Base-by-base conservation (phyloP, 352 stramenopile species). In the Phytophthora chlamydospora region DNA sequence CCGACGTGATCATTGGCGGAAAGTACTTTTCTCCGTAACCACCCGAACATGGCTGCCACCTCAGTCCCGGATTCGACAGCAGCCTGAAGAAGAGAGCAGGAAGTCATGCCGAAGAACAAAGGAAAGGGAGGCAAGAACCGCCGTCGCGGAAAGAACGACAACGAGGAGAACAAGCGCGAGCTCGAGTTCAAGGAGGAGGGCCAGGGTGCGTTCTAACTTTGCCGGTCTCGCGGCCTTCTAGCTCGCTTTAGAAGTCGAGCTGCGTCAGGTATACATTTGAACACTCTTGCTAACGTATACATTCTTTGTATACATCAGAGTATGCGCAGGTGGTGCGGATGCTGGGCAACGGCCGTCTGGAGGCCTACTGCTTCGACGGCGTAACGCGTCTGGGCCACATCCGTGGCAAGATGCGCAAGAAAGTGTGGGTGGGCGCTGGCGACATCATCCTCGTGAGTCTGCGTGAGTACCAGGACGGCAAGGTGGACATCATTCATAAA, bases 121-220 rank as follows among this genome's bases (percentile, higher is more conserved):
- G 97, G 97, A 80, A 99, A 99, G 76, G 97, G 97, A 75, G 97
- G 97, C 81, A 99, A 99, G 83, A 99, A 98, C 80, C 89, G 96
- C 53, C 92, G 96, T 62, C 91, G 95, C 76, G 97, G 97, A 77
- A 99, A 99, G 86, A 98, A 98, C 75, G 96, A 99, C 67, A 97
- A 97, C 69, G 97, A 99, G 76, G 97, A 99, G 80, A 98, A 98
- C 71, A 99, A 99, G 84, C 93, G 97, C 68, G 97, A 99, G 80
- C 90, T 99, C 36, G 96, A 99, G 83, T 99, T 99, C 85, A 99
- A 99, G 79, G 97, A 99, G 76, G 96, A 98, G 51, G 97, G 97
- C 33, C 97, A 99, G 76, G 91, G 90, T 97, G 66, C 59, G 81
- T 78, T 14, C 16, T 52, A 10, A 57, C 19, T 50, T 17, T 42